phyloP scores from a whole-genome alignment of 2,329 filamentous ascomycete genomes.

The Aspergillus sp. region DNA sequence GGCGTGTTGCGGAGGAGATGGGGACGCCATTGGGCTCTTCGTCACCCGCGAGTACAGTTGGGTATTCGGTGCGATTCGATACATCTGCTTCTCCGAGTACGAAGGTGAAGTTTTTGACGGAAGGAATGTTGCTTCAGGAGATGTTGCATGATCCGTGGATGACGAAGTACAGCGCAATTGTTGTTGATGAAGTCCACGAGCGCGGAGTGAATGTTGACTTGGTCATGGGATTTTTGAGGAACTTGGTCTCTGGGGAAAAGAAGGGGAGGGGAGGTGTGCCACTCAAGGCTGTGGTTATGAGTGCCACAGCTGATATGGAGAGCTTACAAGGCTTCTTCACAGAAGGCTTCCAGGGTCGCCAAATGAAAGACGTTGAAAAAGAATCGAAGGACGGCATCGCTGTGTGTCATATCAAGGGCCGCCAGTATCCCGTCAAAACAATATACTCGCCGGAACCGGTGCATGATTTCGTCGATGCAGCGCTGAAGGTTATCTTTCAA shows the following conservation, averaged over 20 bases:
- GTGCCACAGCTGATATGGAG: conserved; percentile 88
- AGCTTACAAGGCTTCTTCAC: conserved; percentile 73
- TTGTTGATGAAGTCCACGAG: conserved; percentile 97
- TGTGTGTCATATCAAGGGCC: conserved; percentile 73
- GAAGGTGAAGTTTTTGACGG: conserved; percentile 89
- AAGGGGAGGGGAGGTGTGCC: conserved; percentile 68
- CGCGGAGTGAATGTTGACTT: conserved; percentile 92
- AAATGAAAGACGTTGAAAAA: conserved; percentile 7
- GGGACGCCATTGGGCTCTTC: conserved; percentile 62
- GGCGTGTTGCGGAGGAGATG: conserved; percentile 83
- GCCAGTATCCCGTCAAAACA: conserved; percentile 81
- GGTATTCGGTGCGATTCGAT: conserved; percentile 94
- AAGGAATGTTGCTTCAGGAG: conserved; percentile 95
- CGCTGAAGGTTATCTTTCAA: conserved; percentile 79
- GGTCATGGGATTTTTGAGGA: conserved; percentile 81
- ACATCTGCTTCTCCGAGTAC: conserved; percentile 79
- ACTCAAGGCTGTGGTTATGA: conserved; percentile 93
- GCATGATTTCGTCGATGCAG: conserved; percentile 76
- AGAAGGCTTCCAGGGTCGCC: conserved; percentile 26
- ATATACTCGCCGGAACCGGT: conserved; percentile 73
- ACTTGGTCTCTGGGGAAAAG: conserved; percentile 61
- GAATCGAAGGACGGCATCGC: conserved; percentile 42
- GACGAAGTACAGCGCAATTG: conserved; percentile 79
- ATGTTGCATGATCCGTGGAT: conserved; percentile 82
- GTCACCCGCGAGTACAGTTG: conserved; percentile 66